Evolutionary conservation across 1,139 yeast species (phyloP), one percentile per base, ranked within the genome.

Genomic region (Suhomyces bolitotheri): DNA sequence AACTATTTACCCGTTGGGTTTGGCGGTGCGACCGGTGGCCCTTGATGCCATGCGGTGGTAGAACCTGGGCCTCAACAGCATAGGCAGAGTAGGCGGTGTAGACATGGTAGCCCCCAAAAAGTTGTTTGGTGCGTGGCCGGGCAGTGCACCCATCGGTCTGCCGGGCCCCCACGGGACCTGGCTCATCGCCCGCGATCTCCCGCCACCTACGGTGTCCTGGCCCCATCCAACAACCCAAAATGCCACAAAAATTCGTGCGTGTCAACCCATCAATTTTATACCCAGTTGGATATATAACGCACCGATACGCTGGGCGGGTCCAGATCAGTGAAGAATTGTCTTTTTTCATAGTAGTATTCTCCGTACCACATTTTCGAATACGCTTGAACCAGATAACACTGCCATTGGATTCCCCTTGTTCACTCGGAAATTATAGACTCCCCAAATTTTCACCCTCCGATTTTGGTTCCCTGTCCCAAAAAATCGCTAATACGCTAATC

Each of bases 181-280:
- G n/a, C n/a, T n/a, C n/a, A n/a, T n/a, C n/a, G n/a, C n/a, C n/a
- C n/a, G n/a, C n/a, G n/a, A n/a, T n/a, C n/a, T n/a, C n/a, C n/a
- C n/a, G n/a, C n/a, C n/a, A n/a, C n/a, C n/a, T n/a, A n/a, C n/a
- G n/a, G n/a, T n/a, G n/a, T n/a, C n/a, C n/a, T n/a, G n/a, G 17
- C 27, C 27, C 17, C 24, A 29, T 34, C 32, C 37, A 34, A 34
- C 37, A 34, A 34, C 29, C 37, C 9, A 16, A 21, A 34, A 34
- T 27, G n/a, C 23, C 33, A 29, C 33, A 34, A 34, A 34, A 33
- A 7, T 16, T 19, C 10, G 29, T 22, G 37, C 37, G 37, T 34
- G 33, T 34, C 32, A 34, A 34, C 37, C 37, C 37, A 34, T 34
- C 37, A 34, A 28, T 34, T 34, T 34, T 29, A 34, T 22, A 17